phyloP scores from a whole-genome alignment of 2,329 filamentous ascomycete genomes.

The Colletotrichum endophyticum region DNA sequence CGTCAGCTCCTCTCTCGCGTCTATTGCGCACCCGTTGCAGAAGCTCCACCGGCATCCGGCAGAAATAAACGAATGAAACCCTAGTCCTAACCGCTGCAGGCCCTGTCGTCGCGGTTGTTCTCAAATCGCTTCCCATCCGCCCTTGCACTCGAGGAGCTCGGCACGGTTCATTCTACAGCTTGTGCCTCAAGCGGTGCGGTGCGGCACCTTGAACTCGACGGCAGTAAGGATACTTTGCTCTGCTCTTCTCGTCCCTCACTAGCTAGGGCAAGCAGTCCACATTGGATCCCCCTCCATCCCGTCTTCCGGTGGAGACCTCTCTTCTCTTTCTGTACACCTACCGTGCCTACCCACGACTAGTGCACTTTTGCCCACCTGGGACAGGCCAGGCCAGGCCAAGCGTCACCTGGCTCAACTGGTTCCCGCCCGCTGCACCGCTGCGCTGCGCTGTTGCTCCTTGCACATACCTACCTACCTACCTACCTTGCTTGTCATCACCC shows the following conservation, averaged over 20 bases:
- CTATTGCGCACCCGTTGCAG: background rate
- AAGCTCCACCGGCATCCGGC: constrained; percentile 22
- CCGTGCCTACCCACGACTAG: background rate
- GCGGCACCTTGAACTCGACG: background rate
- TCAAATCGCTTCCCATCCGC: constrained; percentile 26
- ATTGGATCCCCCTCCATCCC: constrained; percentile 18
- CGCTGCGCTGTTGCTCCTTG: background rate
- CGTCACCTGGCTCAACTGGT: constrained; percentile 26
- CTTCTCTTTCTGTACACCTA: background rate
- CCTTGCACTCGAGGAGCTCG: constrained; percentile 23
- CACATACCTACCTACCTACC: background rate
- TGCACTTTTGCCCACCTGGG: background rate
- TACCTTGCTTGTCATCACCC: constrained; percentile 14
- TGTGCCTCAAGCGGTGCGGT: constrained; percentile 29
- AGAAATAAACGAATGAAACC: constrained; percentile 43
- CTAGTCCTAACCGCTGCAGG: constrained; percentile 43
- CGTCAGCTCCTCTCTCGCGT: constrained; percentile 18
- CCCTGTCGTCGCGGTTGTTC: constrained; percentile 18
- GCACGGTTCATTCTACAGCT: constrained; percentile 42
- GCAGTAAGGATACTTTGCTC: background rate
- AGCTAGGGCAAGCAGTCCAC: background rate
- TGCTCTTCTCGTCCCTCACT: background rate
- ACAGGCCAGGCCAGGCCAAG: constrained; percentile 3
- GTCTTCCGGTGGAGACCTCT: constrained; percentile 40
- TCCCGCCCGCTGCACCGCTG: constrained; percentile 5